phyloP scores from a whole-genome alignment of 192 early-diverging fungal genomes.

The Linnemannia zychae region DNA sequence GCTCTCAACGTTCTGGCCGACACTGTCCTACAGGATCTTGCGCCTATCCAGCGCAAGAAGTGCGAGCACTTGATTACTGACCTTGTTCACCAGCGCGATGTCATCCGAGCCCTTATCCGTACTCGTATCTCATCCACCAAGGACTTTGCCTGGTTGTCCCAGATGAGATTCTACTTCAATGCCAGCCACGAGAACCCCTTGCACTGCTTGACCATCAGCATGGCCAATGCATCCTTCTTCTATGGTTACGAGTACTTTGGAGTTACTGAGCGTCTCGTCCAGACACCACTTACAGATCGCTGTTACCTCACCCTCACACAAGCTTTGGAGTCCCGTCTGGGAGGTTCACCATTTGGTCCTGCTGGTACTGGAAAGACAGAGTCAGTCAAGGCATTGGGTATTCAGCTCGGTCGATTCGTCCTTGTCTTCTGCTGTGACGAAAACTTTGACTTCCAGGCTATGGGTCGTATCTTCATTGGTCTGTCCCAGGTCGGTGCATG shows the following conservation, averaged over 20 bases:
- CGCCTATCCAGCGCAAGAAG: slow-evolving; percentile 88
- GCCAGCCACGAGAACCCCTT: slow-evolving; percentile 73
- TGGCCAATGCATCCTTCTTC: slow-evolving; percentile 94
- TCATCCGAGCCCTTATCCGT: slow-evolving; percentile 77
- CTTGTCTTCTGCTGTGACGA: slow-evolving; percentile 99
- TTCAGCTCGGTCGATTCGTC: slow-evolving; percentile 94
- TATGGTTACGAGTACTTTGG: slow-evolving; percentile 99
- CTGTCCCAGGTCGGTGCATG: slow-evolving; percentile 99
- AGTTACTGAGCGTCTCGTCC: slow-evolving; percentile 95
- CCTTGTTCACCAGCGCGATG: slow-evolving; percentile 98
- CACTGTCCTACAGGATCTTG: slow-evolving; percentile 91
- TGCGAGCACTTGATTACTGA: slow-evolving; percentile 99
- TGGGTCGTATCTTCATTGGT: slow-evolving; percentile 99
- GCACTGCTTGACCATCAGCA: slow-evolving; percentile 80
- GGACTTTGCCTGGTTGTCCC: slow-evolving; percentile 96
- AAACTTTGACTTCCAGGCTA: slow-evolving; percentile 99
- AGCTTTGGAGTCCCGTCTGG: slow-evolving; percentile 92
- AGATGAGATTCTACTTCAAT: slow-evolving; percentile 91
- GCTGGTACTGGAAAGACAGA: slow-evolving; percentile 99
- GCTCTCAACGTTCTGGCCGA: slow-evolving; percentile 92
- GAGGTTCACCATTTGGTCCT: slow-evolving; percentile 98
- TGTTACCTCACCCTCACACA: slow-evolving; percentile 99
- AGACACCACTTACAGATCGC: slow-evolving; percentile 98
- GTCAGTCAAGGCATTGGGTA: slow-evolving; percentile 97
- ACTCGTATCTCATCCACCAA: slow-evolving; percentile 65